Conservation (phyloP, 179 eudicot genomes). For the Spergularia azorica region DNA sequence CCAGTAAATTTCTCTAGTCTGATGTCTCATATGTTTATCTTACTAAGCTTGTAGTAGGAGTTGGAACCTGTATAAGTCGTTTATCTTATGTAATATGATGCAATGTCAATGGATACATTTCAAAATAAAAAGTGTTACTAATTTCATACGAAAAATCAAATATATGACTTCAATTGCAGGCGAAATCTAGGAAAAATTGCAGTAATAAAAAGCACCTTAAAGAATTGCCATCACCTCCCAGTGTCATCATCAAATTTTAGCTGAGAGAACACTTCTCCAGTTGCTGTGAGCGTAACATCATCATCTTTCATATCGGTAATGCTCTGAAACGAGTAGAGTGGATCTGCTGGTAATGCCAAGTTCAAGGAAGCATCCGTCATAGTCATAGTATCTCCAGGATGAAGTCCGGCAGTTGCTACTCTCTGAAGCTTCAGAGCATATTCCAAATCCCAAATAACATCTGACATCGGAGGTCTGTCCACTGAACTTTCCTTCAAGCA, state of each 20-base stretch:
- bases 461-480: slow-evolving; percentile 40
- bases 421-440: slow-evolving; percentile 35
- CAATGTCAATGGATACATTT: no score
- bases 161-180: background rate
- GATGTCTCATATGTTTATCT: background rate
- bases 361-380: slow-evolving; percentile 42
- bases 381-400: slow-evolving; percentile 40
- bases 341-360: slow-evolving; percentile 37
- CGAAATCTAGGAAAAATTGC: background rate
- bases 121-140: no score
- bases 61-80: no score
- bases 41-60: no score
- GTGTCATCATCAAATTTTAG: slow-evolving; percentile 31
- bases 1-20: slow-evolving; percentile 15
- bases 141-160: background rate
- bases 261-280: slow-evolving; percentile 45
- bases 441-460: slow-evolving; percentile 42
- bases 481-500: slow-evolving; percentile 25
- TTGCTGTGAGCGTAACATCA: slow-evolving; percentile 15
- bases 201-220: background rate
- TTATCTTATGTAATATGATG: no score
- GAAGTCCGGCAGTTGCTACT: slow-evolving; percentile 17
- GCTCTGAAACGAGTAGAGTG: slow-evolving; percentile 39
- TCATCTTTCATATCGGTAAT: slow-evolving; percentile 16
- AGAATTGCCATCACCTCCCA: slow-evolving; percentile 17